Evolutionary conservation across 2,329 filamentous ascomycete species (phyloP).

Genomic region (Fusarium ambrosium): DNA sequence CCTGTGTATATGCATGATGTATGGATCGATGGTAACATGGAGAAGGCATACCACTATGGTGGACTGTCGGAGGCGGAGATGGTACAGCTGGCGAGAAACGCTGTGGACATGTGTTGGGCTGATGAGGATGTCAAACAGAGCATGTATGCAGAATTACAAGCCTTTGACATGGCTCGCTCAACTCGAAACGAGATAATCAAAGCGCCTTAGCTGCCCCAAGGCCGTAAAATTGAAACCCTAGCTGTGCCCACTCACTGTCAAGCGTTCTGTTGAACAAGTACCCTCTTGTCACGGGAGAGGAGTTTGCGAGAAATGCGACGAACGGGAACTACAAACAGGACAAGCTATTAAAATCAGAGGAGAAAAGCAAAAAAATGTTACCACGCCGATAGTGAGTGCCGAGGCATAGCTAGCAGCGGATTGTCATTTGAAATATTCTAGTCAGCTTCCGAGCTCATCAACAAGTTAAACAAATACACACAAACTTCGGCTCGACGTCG

Average conservation of each 20-base stretch:
- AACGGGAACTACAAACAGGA: not conserved
- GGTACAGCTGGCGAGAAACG: not conserved
- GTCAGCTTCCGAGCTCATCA: no score
- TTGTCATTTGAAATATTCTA: no score
- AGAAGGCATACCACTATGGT: not conserved
- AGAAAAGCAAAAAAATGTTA: no score
- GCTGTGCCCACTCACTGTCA: not conserved
- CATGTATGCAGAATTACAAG: not conserved
- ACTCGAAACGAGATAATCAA: not conserved
- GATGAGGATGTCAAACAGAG: not conserved
- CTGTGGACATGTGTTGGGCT: not conserved
- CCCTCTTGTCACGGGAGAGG: not conserved
- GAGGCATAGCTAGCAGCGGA: no score
- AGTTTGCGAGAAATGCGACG: not conserved
- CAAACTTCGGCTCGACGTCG: no score
- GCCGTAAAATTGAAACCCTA: not conserved
- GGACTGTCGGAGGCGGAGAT: not conserved
- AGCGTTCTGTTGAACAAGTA: not conserved
- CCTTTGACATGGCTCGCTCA: not conserved
- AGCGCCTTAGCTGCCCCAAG: not conserved
- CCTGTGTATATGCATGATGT: not conserved
- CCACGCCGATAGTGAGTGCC: no score
- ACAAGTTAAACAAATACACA: no score
- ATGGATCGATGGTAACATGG: not conserved
- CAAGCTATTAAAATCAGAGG: not conserved